Evolutionary conservation across 2,329 filamentous ascomycete genomes (phyloP).

Genomic region (Monilinia fructigena): DNA sequence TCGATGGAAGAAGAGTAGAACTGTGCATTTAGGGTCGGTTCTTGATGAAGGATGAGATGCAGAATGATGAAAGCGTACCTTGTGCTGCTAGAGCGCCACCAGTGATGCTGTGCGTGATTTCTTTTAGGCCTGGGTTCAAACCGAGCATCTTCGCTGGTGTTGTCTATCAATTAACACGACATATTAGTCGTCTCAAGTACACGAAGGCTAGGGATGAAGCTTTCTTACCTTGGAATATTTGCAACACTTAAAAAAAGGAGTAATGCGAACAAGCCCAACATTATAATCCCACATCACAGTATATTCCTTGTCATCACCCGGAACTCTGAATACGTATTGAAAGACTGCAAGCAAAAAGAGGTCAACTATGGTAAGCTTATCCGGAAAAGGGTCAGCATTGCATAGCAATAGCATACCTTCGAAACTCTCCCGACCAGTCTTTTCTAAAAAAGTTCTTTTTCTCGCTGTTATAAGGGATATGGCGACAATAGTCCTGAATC

Average conservation of each 20-base stretch:
- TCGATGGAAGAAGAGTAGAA: neutral
- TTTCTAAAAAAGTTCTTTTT: slow-evolving; percentile 84
- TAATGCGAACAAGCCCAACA: slow-evolving; percentile 88
- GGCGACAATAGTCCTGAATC: slow-evolving; percentile 62
- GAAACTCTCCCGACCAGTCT: slow-evolving; percentile 84
- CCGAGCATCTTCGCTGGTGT: slow-evolving; percentile 80
- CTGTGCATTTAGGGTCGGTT: neutral
- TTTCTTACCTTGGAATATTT: slow-evolving; percentile 76
- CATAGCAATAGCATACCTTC: slow-evolving; percentile 62
- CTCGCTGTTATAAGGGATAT: slow-evolving; percentile 91
- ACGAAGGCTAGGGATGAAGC: neutral
- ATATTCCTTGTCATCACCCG: slow-evolving; percentile 64
- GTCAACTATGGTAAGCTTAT: slow-evolving; percentile 16
- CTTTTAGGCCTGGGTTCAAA: slow-evolving; percentile 75
- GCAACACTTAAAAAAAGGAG: slow-evolving; percentile 89
- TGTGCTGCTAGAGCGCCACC: slow-evolving; percentile 87
- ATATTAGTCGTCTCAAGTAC: slow-evolving; percentile 6
- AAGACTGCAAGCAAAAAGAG: slow-evolving; percentile 58
- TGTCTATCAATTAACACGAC: slow-evolving; percentile 56
- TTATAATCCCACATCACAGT: slow-evolving; percentile 97
- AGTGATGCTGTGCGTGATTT: slow-evolving; percentile 93
- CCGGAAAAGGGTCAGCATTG: slow-evolving; percentile 15
- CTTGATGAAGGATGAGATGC: neutral
- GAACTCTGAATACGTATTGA: slow-evolving; percentile 76
- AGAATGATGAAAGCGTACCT: slow-evolving; percentile 52